These are phyloP conservation scores for Globisporangium acanthophoron DNA, from an alignment of 352 stramenopile genomes.

Conservation along the genomic window DNA sequence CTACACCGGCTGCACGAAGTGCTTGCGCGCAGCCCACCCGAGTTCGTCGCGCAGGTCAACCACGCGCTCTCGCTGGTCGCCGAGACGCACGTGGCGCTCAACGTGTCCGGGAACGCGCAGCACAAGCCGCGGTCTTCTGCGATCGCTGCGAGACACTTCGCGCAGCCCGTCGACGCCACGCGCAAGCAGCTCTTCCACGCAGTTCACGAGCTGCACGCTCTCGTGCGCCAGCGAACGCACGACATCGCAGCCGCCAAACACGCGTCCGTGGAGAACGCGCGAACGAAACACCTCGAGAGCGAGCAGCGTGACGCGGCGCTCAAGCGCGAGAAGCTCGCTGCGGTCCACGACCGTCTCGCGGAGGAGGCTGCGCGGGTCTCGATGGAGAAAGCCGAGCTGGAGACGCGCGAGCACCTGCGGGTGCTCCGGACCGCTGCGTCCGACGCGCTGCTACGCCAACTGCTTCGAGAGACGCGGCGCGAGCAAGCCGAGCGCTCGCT, in stretches of 20 bases:
- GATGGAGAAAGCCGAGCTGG: conserved; percentile 42
- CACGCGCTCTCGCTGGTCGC: conserved; percentile 45
- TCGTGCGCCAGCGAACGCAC: conserved; percentile 25
- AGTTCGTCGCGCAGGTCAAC: conserved; percentile 36
- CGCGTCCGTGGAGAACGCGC: conserved; percentile 15
- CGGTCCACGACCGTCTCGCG: conserved; percentile 25
- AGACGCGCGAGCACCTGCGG: conserved; percentile 44
- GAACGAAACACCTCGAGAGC: conserved; percentile 13
- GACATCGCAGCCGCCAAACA: conserved; percentile 26
- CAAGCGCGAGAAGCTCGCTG: conserved; percentile 16
- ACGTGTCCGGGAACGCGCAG: conserved; percentile 14
- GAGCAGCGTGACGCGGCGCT: neutral
- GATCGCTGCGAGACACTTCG: conserved; percentile 28
- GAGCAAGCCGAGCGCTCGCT: conserved; percentile 39
- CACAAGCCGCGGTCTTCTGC: conserved; percentile 23
- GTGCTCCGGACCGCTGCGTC: conserved; percentile 24
- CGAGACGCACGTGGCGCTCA: conserved; percentile 42
- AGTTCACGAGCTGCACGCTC: conserved; percentile 26
- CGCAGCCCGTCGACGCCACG: conserved; percentile 29
- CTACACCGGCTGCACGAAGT: conserved; percentile 58
- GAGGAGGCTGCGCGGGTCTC: conserved; percentile 22
- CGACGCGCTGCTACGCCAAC: conserved; percentile 26
- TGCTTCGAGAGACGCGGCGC: conserved; percentile 20
- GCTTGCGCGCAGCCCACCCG: conserved; percentile 17
- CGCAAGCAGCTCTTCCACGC: conserved; percentile 46